Conservation (phyloP, 2,329 filamentous ascomycete genomes). For the Calonectria montana region DNA sequence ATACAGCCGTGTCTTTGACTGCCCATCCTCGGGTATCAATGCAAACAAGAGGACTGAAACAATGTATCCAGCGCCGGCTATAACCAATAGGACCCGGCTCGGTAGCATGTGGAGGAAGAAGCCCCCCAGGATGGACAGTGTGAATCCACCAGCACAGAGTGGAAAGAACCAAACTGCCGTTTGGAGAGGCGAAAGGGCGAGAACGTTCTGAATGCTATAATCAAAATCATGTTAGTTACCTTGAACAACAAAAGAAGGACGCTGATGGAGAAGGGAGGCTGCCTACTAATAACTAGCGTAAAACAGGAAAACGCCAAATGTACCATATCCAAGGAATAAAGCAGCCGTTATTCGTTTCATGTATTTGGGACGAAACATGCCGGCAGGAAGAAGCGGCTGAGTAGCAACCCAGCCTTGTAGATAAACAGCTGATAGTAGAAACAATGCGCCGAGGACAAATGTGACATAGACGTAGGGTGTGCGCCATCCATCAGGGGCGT, state of each 20-base stretch:
- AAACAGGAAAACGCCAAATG: constrained; percentile 10
- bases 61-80: neutral
- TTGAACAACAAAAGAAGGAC: neutral
- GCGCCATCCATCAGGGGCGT: constrained; percentile 14
- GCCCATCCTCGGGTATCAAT: neutral
- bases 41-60: neutral
- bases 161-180: constrained; percentile 13
- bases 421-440: neutral
- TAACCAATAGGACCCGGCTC: neutral
- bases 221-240: neutral
- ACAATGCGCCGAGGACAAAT: neutral
- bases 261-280: too few species aligned
- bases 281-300: constrained; percentile 13
- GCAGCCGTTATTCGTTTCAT: constrained; percentile 10
- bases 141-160: constrained; percentile 6
- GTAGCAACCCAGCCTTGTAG: neutral
- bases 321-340: constrained; percentile 15
- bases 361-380: constrained; percentile 1
- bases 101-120: constrained; percentile 15
- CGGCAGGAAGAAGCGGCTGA: neutral
- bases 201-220: neutral
- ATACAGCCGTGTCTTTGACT: constrained; percentile 53
- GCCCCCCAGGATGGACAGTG: constrained; percentile 1
- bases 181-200: neutral
- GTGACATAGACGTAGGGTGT: constrained; percentile 2